A percentile compares a stretch with the other conserved stretches of the same genome.
phyloP scores from a whole-genome alignment of 2,329 filamentous ascomycete genomes.

The Xylaria sp. region DNA sequence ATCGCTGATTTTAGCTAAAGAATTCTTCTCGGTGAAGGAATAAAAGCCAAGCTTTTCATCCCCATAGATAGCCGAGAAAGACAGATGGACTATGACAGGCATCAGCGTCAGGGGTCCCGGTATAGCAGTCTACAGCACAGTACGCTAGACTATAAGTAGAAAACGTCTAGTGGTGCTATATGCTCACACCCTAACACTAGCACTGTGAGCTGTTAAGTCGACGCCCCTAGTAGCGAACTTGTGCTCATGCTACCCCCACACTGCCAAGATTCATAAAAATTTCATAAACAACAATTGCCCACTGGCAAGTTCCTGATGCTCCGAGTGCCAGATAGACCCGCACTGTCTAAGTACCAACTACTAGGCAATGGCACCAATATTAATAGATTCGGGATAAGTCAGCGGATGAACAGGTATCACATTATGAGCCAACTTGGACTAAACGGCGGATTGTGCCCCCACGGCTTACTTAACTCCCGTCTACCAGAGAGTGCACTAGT shows the following conservation, averaged over 20 bases:
- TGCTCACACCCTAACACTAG: neutral
- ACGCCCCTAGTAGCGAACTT: constrained; percentile 14
- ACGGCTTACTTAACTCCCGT: constrained; percentile 15
- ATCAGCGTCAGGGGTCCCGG: constrained; percentile 9
- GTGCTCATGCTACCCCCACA: neutral
- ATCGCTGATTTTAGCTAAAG: constrained; percentile 8
- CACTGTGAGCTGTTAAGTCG: constrained; percentile 15
- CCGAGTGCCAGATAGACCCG: neutral
- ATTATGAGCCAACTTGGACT: neutral
- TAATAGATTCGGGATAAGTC: constrained; percentile 14
- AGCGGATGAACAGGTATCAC: constrained; percentile 9
- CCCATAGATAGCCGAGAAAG: constrained; percentile 37
- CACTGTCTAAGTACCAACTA: neutral
- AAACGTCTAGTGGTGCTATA: neutral
- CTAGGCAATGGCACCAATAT: neutral
- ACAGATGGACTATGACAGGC: constrained; percentile 30
- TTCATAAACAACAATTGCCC: constrained; percentile 19
- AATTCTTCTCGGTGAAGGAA: constrained; percentile 21
- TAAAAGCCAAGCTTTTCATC: constrained; percentile 34
- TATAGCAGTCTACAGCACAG: constrained; percentile 1
- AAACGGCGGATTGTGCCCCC: constrained; percentile 15
- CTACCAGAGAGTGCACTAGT: neutral
- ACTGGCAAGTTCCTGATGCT: too few species aligned
- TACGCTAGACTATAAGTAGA: constrained; percentile 2
- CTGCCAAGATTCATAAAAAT: constrained; percentile 24